These are phyloP conservation scores for Dryadomyces sulphureus DNA, from an alignment of 2,329 filamentous ascomycete genomes.

Conservation along the genomic window DNA sequence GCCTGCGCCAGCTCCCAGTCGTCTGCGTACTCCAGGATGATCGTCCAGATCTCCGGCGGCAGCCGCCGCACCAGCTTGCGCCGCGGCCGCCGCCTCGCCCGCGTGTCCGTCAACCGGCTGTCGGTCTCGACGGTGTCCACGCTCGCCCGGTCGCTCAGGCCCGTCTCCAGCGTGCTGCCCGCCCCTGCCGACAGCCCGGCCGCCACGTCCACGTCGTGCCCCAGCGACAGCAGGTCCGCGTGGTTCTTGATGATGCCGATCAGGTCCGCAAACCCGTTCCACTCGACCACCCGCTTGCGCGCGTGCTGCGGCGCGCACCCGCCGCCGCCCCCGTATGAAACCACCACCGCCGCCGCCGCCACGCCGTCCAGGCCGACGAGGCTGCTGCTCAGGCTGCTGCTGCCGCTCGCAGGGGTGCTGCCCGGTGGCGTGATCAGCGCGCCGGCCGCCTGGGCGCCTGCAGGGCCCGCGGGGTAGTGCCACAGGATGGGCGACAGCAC, in stretches of 20 bases:
- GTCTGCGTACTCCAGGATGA: slow-evolving; percentile 67
- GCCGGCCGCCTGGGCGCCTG: slow-evolving; percentile 18
- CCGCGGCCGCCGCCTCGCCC: slow-evolving; percentile 9
- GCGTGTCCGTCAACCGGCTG: background rate
- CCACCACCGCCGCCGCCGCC: slow-evolving; percentile 9
- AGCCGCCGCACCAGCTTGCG: slow-evolving; percentile 31
- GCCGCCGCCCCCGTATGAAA: slow-evolving; percentile 20
- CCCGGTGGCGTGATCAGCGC: slow-evolving; percentile 17
- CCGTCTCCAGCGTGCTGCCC: background rate
- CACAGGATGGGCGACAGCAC: slow-evolving; percentile 71
- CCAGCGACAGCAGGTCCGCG: slow-evolving; percentile 58
- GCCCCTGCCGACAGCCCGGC: slow-evolving; percentile 12
- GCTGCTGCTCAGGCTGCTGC: slow-evolving; percentile 6
- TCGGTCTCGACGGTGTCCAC: background rate
- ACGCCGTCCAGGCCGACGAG: background rate
- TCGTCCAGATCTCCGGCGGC: slow-evolving; percentile 78
- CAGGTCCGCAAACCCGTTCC: slow-evolving; percentile 56
- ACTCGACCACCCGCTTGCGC: slow-evolving; percentile 37
- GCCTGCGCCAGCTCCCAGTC: slow-evolving; percentile 87
- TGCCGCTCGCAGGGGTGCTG: slow-evolving; percentile 14
- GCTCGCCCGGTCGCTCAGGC: background rate
- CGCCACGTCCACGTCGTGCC: slow-evolving; percentile 50
- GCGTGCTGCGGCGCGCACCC: slow-evolving; percentile 10
- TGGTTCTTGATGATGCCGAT: slow-evolving; percentile 63
- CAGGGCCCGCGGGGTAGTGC: slow-evolving; percentile 38